phyloP scores from a whole-genome alignment of 1,139 yeast genomes.

The Blastobotrys serpentis region DNA sequence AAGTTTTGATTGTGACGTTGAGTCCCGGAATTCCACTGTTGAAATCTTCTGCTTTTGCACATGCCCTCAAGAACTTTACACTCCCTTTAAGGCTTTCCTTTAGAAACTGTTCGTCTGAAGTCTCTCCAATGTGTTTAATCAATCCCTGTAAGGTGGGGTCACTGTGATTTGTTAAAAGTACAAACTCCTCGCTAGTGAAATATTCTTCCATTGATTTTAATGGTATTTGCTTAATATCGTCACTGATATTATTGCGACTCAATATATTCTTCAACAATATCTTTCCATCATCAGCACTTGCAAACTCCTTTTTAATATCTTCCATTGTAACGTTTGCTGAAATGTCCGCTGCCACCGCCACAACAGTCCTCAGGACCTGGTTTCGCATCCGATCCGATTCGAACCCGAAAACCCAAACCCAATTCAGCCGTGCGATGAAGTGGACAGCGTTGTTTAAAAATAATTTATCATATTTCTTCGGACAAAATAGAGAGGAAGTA shows the following conservation, averaged over 20 bases:
- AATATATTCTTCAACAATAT: not conserved
- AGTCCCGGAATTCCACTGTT: slow-evolving; percentile 9
- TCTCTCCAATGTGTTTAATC: slow-evolving; percentile 1
- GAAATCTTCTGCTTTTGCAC: slow-evolving; percentile 7
- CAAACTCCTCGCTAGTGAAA: not conserved
- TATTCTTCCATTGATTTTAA: not conserved
- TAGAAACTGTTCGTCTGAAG: not conserved
- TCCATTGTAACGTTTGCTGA: too few species aligned
- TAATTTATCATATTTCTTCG: not conserved
- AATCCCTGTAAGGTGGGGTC: slow-evolving; percentile 3
- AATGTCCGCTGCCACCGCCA: too few species aligned
- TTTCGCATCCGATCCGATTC: too few species aligned
- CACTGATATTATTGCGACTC: not conserved
- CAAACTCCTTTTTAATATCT: slow-evolving; percentile 2
- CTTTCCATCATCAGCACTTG: not conserved
- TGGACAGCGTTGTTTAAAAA: not conserved
- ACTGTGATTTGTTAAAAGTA: slow-evolving; percentile 2
- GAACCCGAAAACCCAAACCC: not conserved
- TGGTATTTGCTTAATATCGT: not conserved
- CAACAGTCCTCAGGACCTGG: too few species aligned
- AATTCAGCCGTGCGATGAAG: not conserved
- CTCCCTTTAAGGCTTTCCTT: slow-evolving; percentile 4
- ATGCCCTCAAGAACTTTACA: slow-evolving; percentile 8
- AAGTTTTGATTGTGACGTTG: slow-evolving; percentile 12
- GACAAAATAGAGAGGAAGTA: too few species aligned